These are phyloP conservation scores for Adansonia digitata DNA, from an alignment of 345 rosid genomes.

Conservation along the genomic window DNA sequence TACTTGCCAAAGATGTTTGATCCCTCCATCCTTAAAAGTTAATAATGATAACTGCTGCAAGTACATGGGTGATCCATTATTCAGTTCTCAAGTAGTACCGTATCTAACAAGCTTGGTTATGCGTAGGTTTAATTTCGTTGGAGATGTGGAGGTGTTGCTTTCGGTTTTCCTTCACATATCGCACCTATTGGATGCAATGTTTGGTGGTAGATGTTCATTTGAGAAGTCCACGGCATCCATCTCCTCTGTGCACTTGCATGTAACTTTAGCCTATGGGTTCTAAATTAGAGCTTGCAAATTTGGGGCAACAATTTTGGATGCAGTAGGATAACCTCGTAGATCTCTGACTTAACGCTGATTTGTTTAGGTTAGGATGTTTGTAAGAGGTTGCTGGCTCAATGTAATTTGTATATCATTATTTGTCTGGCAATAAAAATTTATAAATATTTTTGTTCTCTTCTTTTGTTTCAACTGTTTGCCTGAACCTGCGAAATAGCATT, in stretches of 20 bases:
- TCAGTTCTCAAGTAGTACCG: slow-evolving; percentile 44
- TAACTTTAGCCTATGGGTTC: slow-evolving; percentile 21
- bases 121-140: slow-evolving; percentile 39
- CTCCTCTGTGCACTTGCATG: slow-evolving; percentile 17
- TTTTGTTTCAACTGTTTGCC: too few relatives aligned
- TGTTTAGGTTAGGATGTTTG: background rate
- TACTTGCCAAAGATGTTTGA: slow-evolving; percentile 21
- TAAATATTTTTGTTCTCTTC: too few relatives aligned
- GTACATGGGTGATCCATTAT: slow-evolving; percentile 41
- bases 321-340: slow-evolving; percentile 31
- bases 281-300: slow-evolving; percentile 2
- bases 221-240: slow-evolving; percentile 23
- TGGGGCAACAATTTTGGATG: slow-evolving; percentile 45
- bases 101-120: slow-evolving; percentile 53
- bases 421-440: slow-evolving; percentile 17
- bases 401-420: slow-evolving; percentile 26
- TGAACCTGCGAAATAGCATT: too few relatives aligned
- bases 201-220: background rate
- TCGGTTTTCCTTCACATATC: slow-evolving; percentile 3
- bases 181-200: background rate
- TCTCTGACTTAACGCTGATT: slow-evolving; percentile 17
- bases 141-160: slow-evolving; percentile 1
- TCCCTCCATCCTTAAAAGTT: slow-evolving; percentile 32
- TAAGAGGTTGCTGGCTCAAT: background rate
- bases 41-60: slow-evolving; percentile 72